A percentile compares a stretch with the other conserved stretches of the same genome.
Conservation (phyloP, 1,139 yeast genomes). For the Saccharomyces hybrid region DNA sequence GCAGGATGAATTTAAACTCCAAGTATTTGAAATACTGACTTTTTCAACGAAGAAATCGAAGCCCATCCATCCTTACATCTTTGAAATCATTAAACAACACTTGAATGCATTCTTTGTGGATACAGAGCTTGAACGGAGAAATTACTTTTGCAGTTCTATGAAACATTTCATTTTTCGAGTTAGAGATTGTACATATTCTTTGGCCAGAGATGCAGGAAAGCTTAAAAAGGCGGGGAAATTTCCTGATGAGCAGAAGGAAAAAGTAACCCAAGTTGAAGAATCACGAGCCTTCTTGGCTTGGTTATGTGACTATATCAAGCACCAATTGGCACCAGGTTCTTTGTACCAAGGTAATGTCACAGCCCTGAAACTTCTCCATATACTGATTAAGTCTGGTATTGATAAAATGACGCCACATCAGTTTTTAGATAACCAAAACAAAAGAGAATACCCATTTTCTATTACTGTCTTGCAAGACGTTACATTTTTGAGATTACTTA, state of each 20-base stretch:
- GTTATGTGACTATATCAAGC: slow-evolving; percentile 37
- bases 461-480: slow-evolving; percentile 37
- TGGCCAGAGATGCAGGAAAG: slow-evolving; percentile 42
- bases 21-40: slow-evolving; percentile 53
- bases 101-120: slow-evolving; percentile 51
- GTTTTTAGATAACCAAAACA: slow-evolving; percentile 27
- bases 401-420: slow-evolving; percentile 38
- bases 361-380: slow-evolving; percentile 42
- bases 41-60: slow-evolving; percentile 55
- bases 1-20: slow-evolving; percentile 44
- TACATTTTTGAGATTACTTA: slow-evolving; percentile 39
- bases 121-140: slow-evolving; percentile 58
- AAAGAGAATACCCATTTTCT: slow-evolving; percentile 34
- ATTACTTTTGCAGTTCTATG: slow-evolving; percentile 51
- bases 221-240: slow-evolving; percentile 33
- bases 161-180: slow-evolving; percentile 55
- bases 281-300: slow-evolving; percentile 38
- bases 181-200: slow-evolving; percentile 56
- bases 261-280: slow-evolving; percentile 24
- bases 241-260: slow-evolving; percentile 31
- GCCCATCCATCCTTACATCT: slow-evolving; percentile 42
- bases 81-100: slow-evolving; percentile 37
- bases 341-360: slow-evolving; percentile 56
- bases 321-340: slow-evolving; percentile 53
- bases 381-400: slow-evolving; percentile 48